These are phyloP conservation scores for Kalanchoe fedtschenkoi DNA, from an alignment of 164 flowering plant species.

Conservation along the genomic window DNA sequence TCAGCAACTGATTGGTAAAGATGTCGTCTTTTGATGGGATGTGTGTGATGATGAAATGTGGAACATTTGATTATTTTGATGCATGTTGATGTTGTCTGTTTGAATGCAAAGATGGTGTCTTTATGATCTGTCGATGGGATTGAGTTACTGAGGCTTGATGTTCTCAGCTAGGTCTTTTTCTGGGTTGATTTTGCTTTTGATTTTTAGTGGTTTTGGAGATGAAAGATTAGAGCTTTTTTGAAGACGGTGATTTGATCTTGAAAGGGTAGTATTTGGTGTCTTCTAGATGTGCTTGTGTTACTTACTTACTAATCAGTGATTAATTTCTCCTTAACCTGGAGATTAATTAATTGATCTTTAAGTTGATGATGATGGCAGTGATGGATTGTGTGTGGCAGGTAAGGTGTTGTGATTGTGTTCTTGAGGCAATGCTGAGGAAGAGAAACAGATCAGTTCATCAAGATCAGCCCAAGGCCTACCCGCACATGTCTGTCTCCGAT, in stretches of 20 bases:
- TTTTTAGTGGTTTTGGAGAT: not conserved
- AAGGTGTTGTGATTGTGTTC: not conserved
- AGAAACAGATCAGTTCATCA: conserved; percentile 3
- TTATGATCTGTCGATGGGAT: not conserved
- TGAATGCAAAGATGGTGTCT: not conserved
- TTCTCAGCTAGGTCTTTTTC: not conserved
- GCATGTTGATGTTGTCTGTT: not conserved
- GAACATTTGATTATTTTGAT: not conserved
- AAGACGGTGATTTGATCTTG: not conserved
- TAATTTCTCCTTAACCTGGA: not conserved
- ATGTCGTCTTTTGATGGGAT: not conserved
- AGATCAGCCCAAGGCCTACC: not conserved
- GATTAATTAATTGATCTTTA: not conserved
- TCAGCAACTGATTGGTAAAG: not conserved
- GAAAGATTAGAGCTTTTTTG: not conserved
- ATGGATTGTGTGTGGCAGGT: not conserved
- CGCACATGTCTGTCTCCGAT: conserved; percentile 4
- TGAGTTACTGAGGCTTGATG: not conserved
- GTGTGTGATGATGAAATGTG: not conserved
- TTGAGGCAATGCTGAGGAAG: conserved; percentile 4
- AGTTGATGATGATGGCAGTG: not conserved
- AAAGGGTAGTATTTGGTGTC: too few relatives aligned
- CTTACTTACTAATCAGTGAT: not conserved
- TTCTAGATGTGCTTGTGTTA: not conserved
- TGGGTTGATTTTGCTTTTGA: not conserved